These are phyloP conservation scores for Endogone sp. DNA, from an alignment of 192 early-diverging fungal genomes.

Conservation along the genomic window DNA sequence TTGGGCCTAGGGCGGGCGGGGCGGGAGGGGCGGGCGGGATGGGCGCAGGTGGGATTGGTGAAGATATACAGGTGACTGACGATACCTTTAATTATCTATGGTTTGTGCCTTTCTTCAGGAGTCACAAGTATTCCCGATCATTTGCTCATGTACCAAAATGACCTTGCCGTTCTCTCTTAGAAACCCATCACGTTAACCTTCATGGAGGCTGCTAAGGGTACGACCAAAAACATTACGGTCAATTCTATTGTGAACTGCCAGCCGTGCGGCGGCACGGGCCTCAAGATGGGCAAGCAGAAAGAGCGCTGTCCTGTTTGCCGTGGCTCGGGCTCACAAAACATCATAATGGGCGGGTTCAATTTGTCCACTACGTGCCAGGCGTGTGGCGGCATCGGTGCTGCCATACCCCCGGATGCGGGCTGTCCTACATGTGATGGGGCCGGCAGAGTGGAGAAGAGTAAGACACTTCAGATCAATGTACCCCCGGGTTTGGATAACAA, in stretches of 20 bases:
- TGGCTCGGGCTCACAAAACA: slow-evolving; percentile 81
- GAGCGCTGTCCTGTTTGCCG: slow-evolving; percentile 71
- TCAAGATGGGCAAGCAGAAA: slow-evolving; percentile 70
- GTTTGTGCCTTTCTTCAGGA: no score
- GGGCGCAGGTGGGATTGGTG: slow-evolving; percentile 23
- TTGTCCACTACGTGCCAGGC: slow-evolving; percentile 79
- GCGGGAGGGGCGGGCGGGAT: slow-evolving; percentile 36
- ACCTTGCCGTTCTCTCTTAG: slow-evolving; percentile 16
- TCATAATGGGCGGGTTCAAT: slow-evolving; percentile 86
- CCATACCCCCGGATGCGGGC: slow-evolving; percentile 57
- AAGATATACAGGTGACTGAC: slow-evolving; percentile 2
- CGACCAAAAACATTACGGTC: slow-evolving; percentile 60
- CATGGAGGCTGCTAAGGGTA: slow-evolving; percentile 89
- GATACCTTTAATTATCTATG: no score
- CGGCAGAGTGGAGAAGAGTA: slow-evolving; percentile 74
- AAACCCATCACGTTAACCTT: slow-evolving; percentile 66
- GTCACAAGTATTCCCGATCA: no score
- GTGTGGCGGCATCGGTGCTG: slow-evolving; percentile 81
- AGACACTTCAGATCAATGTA: slow-evolving; percentile 69
- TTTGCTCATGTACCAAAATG: no score
- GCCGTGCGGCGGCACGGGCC: slow-evolving; percentile 76
- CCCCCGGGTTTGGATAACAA: slow-evolving; percentile 85
- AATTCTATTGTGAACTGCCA: slow-evolving; percentile 68
- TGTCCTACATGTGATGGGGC: slow-evolving; percentile 80
- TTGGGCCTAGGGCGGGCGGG: slow-evolving; percentile 32